Base-by-base conservation (phyloP, 768 basidiomycete genomes). In the Cystobasidium tubakii region DNA sequence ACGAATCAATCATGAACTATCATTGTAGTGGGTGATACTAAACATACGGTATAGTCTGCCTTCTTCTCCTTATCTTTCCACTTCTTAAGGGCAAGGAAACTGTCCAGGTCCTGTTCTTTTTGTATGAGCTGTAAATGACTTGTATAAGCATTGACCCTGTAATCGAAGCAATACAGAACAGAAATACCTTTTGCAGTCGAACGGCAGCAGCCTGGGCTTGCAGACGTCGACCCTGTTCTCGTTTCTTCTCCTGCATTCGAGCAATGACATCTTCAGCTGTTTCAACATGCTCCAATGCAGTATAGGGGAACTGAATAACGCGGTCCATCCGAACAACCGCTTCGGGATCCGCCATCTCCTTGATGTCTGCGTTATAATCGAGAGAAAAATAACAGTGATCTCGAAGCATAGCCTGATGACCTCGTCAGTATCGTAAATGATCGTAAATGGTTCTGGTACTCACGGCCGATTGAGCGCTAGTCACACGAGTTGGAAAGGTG, bases 211-310 rank as follows among this genome's bases (percentile, higher is more conserved):
- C 91, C 77, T 94, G 86, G 81, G 97, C 94, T 81, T 96, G 94
- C 64, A 99, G 80, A 79, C 91, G 88, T 70, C 86, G 85, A 0
- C 92, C 93, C 78, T 92, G 90, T 81, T 97, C 94, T 79, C 86
- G 88, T 70, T 89, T 83, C 80, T 87, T 88, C 81, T 97, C 93
- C 0, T 88, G 84, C 43, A 88, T 85, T 42, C 87, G 85, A 2
- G 87, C 86, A 0, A 96, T 81, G 79, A 97, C 93, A 77, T 97
- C 95, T 76, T 94, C 91, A 0, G 90, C 89, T 82, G 94, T 96
- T 80, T 92, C 91, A 46, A 91, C 89, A 0, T 84, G 81, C 0
- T 85, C 84, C 64, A 60, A 31, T 1, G 54, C 36, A 34, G 29
- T 71, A 44, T 55, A 71, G 4, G 69, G 69, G 55, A 57, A 71